Evolutionary conservation across 2,329 filamentous ascomycete genomes (phyloP).

Genomic region (Paecilomyces sp.): DNA sequence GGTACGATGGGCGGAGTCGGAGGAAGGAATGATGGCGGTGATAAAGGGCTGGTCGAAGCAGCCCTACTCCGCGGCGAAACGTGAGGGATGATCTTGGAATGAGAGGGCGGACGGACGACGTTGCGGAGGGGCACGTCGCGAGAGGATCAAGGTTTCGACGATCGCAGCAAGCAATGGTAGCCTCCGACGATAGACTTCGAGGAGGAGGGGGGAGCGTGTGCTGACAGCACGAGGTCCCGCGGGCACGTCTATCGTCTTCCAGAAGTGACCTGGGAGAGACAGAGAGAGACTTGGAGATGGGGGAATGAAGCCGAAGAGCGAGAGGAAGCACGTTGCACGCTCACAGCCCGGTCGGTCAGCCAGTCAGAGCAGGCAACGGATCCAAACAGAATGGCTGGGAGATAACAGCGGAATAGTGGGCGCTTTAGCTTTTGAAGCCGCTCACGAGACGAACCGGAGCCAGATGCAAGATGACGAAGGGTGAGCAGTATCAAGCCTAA

Average conservation of each 20-base stretch:
- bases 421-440: slow-evolving; percentile 1
- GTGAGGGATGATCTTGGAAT: neutral
- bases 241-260: neutral
- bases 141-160: slow-evolving; percentile 2
- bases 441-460: slow-evolving; percentile 13
- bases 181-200: neutral
- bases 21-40: slow-evolving; percentile 77
- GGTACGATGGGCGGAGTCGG: slow-evolving; percentile 52
- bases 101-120: neutral
- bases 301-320: neutral
- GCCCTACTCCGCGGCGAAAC: slow-evolving; percentile 39
- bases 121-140: neutral
- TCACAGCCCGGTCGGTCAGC: slow-evolving; percentile 1
- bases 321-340: neutral
- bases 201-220: neutral
- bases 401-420: slow-evolving; percentile 6
- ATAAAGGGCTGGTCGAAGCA: slow-evolving; percentile 70
- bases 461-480: slow-evolving; percentile 13
- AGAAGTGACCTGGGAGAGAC: neutral
- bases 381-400: neutral
- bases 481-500: neutral
- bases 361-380: neutral
- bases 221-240: neutral
- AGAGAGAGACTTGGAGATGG: neutral
- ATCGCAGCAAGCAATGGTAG: neutral